Evolutionary conservation across 305 asterid species (phyloP).

Genomic region (Rubia tinctorum): DNA sequence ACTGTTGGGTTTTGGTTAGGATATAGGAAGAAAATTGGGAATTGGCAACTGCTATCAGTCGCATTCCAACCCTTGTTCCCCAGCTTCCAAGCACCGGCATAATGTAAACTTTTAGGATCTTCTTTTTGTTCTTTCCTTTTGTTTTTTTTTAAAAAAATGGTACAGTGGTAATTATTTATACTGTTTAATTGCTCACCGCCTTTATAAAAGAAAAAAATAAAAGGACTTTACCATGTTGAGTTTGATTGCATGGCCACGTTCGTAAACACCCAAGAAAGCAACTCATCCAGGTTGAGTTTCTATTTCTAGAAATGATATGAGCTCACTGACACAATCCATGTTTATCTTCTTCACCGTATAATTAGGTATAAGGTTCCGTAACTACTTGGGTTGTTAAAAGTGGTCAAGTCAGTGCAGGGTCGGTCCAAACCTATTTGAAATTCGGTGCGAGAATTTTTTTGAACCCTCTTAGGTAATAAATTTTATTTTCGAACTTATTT

Average conservation of each 20-base stretch:
- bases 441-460: too few species aligned
- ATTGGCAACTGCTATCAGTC: slow-evolving; percentile 2
- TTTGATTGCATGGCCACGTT: background rate
- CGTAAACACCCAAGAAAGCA: background rate
- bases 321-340: background rate
- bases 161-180: background rate
- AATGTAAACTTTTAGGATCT: background rate
- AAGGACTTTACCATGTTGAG: background rate
- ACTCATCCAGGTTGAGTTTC: background rate
- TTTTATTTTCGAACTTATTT: too few species aligned
- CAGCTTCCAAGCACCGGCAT: background rate
- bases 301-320: background rate
- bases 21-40: background rate
- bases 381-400: too few species aligned
- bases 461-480: too few species aligned
- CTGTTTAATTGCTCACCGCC: background rate
- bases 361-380: too few species aligned
- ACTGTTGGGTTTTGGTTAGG: background rate
- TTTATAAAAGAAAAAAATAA: too few species aligned
- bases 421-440: too few species aligned
- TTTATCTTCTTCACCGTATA: background rate
- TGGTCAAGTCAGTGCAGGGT: too few species aligned
- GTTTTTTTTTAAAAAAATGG: background rate
- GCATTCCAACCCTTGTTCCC: slow-evolving; percentile 2
- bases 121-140: background rate